Evolutionary conservation across 495 filamentous ascomycete species (phyloP).

Genomic region (Aspergillus leporis): DNA sequence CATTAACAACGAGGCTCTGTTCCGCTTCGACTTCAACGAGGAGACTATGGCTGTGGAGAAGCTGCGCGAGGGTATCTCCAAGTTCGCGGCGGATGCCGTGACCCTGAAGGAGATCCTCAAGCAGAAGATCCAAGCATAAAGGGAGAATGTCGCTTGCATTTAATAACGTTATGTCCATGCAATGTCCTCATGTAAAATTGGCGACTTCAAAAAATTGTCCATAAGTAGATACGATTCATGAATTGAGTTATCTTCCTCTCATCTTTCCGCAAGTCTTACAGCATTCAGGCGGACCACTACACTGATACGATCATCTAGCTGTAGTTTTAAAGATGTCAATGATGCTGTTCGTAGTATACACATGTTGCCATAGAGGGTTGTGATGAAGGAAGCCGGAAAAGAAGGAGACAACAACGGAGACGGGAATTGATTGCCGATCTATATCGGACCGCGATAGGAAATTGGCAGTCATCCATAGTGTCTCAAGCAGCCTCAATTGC

Average conservation of each 20-base stretch:
- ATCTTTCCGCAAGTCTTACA: too few species aligned
- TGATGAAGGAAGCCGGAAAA: too few species aligned
- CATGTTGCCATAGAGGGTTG: too few species aligned
- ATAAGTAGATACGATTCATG: slow-evolving; percentile 41
- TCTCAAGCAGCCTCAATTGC: too few species aligned
- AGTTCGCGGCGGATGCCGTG: slow-evolving; percentile 94
- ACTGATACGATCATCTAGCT: background rate
- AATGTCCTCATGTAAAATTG: slow-evolving; percentile 21
- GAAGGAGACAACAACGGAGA: too few species aligned
- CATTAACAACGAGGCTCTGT: slow-evolving; percentile 82
- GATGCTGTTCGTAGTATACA: too few species aligned
- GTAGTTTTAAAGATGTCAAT: too few species aligned
- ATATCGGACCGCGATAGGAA: too few species aligned
- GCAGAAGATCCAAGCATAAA: slow-evolving; percentile 71
- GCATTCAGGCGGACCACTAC: too few species aligned
- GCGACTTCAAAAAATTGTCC: slow-evolving; percentile 22
- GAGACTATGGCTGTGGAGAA: slow-evolving; percentile 99
- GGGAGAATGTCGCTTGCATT: slow-evolving; percentile 14
- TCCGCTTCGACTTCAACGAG: slow-evolving; percentile 99
- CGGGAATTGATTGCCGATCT: too few species aligned
- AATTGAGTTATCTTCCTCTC: slow-evolving; percentile 18
- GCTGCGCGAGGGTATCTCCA: slow-evolving; percentile 97
- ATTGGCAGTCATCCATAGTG: too few species aligned
- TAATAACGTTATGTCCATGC: slow-evolving; percentile 2
- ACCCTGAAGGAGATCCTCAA: slow-evolving; percentile 90